These are phyloP conservation scores for Xerocomellus dryophilus DNA, from an alignment of 768 basidiomycete genomes.

Conservation along the genomic window DNA sequence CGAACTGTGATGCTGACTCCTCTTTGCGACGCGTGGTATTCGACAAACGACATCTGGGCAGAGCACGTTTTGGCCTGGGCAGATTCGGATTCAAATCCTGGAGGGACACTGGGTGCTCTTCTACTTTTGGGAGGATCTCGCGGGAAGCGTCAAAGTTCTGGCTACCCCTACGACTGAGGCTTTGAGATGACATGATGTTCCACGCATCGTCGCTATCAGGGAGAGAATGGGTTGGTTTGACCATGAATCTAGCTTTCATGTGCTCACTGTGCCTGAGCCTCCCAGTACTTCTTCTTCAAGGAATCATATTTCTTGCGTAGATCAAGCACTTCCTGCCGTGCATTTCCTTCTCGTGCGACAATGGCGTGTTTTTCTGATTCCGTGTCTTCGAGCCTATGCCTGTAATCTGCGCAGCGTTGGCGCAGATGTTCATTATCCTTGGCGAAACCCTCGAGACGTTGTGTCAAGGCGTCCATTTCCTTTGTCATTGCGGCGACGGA, in stretches of 20 bases:
- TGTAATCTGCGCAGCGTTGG: constrained; percentile 42
- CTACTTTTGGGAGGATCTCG: constrained; percentile 22
- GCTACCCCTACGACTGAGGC: constrained; percentile 3
- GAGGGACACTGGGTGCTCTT: constrained; percentile 19
- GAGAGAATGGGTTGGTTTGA: neutral
- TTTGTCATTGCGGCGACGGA: constrained; percentile 24
- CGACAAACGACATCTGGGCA: constrained; percentile 24
- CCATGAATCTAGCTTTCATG: too few species aligned
- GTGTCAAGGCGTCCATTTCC: constrained; percentile 38
- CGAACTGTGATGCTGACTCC: neutral
- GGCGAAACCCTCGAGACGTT: constrained; percentile 37
- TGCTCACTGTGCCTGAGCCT: constrained; percentile 16
- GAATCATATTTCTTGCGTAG: constrained; percentile 34
- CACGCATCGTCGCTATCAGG: constrained; percentile 5
- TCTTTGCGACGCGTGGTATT: constrained; percentile 1
- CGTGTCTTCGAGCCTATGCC: constrained; percentile 33
- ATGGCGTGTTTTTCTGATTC: constrained; percentile 30
- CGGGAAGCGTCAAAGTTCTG: constrained; percentile 10
- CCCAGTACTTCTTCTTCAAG: constrained; percentile 28
- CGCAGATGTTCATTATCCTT: constrained; percentile 44
- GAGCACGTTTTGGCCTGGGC: constrained; percentile 27
- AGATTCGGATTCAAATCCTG: constrained; percentile 4
- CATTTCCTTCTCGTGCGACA: constrained; percentile 31
- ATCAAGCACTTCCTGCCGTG: constrained; percentile 40
- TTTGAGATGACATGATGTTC: constrained; percentile 1